phyloP scores from a whole-genome alignment of 805 yeast genomes.

The Starmerella vaccinii region DNA sequence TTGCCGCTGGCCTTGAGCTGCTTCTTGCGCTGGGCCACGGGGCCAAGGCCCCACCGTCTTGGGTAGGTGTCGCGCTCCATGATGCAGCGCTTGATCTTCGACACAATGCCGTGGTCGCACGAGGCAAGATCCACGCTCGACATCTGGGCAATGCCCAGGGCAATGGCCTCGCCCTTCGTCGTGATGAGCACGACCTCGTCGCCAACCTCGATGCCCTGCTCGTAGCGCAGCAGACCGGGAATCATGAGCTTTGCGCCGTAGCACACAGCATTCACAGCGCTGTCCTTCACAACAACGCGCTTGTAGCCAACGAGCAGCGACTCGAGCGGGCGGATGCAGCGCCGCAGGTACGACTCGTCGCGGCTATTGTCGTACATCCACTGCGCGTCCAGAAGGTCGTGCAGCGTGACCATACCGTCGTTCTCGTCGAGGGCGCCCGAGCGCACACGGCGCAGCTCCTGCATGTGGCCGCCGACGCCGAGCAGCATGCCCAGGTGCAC shows the following conservation, averaged over 20 bases:
- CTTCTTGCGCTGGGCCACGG: constrained; percentile 97
- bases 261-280: constrained; percentile 96
- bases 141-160: constrained; percentile 98
- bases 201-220: constrained; percentile 91
- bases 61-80: constrained; percentile 99
- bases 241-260: constrained; percentile 99
- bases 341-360: constrained; percentile 91
- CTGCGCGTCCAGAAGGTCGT: constrained; percentile 96
- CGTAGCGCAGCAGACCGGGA: constrained; percentile 95
- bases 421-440: constrained; percentile 89
- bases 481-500: constrained; percentile 96
- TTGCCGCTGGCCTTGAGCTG: constrained; percentile 95
- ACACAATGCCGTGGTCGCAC: constrained; percentile 97
- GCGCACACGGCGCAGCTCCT: constrained; percentile 97
- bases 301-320: constrained; percentile 87
- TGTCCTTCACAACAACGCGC: constrained; percentile 88
- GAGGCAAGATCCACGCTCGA: constrained; percentile 91
- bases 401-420: constrained; percentile 88
- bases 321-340: constrained; percentile 89
- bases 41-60: constrained; percentile 99
- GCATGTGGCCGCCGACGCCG: constrained; percentile 99
- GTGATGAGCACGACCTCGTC: constrained; percentile 97
- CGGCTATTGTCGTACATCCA: constrained; percentile 95
- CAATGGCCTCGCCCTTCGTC: constrained; percentile 98
- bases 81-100: constrained; percentile 96